Percentiles rank a stretch among this genome's conserved stretches.
phyloP scores from a whole-genome alignment of 768 basidiomycete species.

The Suillus discolor region DNA sequence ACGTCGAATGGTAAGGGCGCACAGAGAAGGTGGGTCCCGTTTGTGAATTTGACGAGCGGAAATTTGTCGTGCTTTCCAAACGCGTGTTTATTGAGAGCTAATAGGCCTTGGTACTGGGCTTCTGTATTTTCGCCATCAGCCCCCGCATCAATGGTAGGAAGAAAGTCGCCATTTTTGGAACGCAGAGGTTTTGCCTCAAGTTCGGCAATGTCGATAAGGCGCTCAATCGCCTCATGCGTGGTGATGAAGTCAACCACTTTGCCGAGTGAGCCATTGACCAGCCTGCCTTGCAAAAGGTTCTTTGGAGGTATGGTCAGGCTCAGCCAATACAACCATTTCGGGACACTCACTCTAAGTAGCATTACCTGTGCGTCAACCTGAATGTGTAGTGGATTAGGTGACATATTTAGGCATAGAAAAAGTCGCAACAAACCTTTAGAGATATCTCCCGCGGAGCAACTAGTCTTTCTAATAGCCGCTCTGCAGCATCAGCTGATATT shows the following conservation, averaged over 20 bases:
- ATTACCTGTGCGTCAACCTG: conserved; percentile 81
- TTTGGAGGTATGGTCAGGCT: conserved; percentile 11
- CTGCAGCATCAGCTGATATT: conserved; percentile 33
- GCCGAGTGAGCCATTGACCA: conserved; percentile 93
- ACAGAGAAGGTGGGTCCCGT: conserved; percentile 29
- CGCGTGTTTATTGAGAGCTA: conserved; percentile 16
- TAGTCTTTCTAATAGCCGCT: conserved; percentile 45
- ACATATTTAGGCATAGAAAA: not conserved
- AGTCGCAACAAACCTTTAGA: conserved; percentile 45
- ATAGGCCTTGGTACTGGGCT: conserved; percentile 12
- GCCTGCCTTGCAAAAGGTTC: conserved; percentile 34
- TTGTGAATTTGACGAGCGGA: conserved; percentile 41
- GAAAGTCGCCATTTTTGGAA: conserved; percentile 5
- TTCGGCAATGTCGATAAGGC: conserved; percentile 31
- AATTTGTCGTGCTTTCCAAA: conserved; percentile 27
- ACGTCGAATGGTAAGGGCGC: conserved; percentile 38
- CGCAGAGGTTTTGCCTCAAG: conserved; percentile 20
- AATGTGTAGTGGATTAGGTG: conserved; percentile 1
- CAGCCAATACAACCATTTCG: not conserved
- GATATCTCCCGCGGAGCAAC: conserved; percentile 47
- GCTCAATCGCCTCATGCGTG: conserved; percentile 29
- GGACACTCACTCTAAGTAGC: conserved; percentile 41
- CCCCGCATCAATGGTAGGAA: conserved; percentile 7
- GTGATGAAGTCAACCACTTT: conserved; percentile 50
- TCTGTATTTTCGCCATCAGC: conserved; percentile 2